These are phyloP conservation scores for Phyllosticta paracitricarpa DNA, from an alignment of 2,329 filamentous ascomycete genomes.

Conservation along the genomic window DNA sequence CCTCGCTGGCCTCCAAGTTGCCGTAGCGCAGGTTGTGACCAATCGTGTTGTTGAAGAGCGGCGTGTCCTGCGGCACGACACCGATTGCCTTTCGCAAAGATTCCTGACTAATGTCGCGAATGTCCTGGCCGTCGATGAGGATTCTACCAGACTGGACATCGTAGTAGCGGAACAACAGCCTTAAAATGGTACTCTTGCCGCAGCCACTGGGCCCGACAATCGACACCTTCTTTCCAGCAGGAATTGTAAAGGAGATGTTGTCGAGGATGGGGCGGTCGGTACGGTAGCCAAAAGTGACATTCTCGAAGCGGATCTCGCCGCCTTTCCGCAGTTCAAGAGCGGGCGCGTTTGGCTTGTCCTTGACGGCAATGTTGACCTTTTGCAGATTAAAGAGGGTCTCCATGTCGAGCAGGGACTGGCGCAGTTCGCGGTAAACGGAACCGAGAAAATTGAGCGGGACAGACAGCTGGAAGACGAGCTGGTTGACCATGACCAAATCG, in stretches of 20 bases:
- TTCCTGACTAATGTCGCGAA: slow-evolving; percentile 71
- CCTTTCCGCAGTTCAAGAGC: slow-evolving; percentile 61
- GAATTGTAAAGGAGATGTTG: slow-evolving; percentile 78
- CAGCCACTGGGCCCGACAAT: slow-evolving; percentile 92
- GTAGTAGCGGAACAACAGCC: slow-evolving; percentile 88
- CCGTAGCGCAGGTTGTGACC: slow-evolving; percentile 95
- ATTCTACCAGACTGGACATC: slow-evolving; percentile 80
- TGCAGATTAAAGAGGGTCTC: slow-evolving; percentile 96
- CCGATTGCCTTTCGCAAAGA: slow-evolving; percentile 79
- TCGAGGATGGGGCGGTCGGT: slow-evolving; percentile 76
- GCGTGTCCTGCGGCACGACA: slow-evolving; percentile 94
- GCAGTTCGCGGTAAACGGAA: slow-evolving; percentile 92
- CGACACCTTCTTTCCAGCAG: slow-evolving; percentile 90
- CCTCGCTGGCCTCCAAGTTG: slow-evolving; percentile 62
- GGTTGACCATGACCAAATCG: slow-evolving; percentile 97
- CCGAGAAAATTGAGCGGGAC: slow-evolving; percentile 95
- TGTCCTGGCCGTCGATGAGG: slow-evolving; percentile 84
- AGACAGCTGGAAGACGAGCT: slow-evolving; percentile 94
- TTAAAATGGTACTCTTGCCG: slow-evolving; percentile 87
- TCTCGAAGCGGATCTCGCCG: slow-evolving; percentile 87
- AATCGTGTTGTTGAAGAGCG: slow-evolving; percentile 93
- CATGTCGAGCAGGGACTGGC: slow-evolving; percentile 95
- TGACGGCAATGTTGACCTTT: slow-evolving; percentile 85
- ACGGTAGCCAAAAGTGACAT: slow-evolving; percentile 90
- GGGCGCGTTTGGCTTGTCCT: slow-evolving; percentile 64